Base-by-base conservation (phyloP, 2,329 filamentous ascomycete genomes). In the Leptoxyphium fumago region DNA sequence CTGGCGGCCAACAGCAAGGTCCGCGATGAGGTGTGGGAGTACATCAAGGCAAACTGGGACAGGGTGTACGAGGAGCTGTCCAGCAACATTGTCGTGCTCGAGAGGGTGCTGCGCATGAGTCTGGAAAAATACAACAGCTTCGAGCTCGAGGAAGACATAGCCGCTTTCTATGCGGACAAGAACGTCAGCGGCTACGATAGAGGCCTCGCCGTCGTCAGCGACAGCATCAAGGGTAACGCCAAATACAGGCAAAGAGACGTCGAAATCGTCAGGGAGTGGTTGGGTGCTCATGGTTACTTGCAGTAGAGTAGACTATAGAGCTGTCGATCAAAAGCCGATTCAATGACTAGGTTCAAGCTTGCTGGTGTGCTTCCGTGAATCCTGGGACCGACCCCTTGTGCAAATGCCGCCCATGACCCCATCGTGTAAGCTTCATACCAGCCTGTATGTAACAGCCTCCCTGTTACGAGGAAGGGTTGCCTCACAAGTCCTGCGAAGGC, bases 121-220 rank as follows among this genome's bases (percentile, higher is more conserved):
- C 68, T 98, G 52, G 77, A 77, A 56, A 83, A 84, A 59, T 96
- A 93, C 61, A 77, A 84, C 2, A 80, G 86, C 54, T 66, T 70
- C 11, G 73, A 74, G 49, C 72, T 77, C 13, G 74, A 85, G 49
- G 71, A 78, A 50, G 86, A 95, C 43, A 91, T 98, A 55, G 72
- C 80, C 41, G 62, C 66, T 2, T 98, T 98, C 72, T 98, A 96
- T 70, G 72, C 75, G 54, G 74, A 75, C 55, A 94, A 89, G 70
- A 84, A 96, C 58, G 89, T 83, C 14, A 78, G 78, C 55, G 83
- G 80, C 41, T 96, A 88, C 63, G 84, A 93, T 61, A 80, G 91
- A 44, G 88, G 85, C 3, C 66, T 98, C 42, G 80, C 82, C 51
- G 85, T 93, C 51, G 81, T 89, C 49, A 80, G 80, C 61, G 91